phyloP scores from a whole-genome alignment of 2,329 filamentous ascomycete species.

The Scolecobasidium constrictum region DNA sequence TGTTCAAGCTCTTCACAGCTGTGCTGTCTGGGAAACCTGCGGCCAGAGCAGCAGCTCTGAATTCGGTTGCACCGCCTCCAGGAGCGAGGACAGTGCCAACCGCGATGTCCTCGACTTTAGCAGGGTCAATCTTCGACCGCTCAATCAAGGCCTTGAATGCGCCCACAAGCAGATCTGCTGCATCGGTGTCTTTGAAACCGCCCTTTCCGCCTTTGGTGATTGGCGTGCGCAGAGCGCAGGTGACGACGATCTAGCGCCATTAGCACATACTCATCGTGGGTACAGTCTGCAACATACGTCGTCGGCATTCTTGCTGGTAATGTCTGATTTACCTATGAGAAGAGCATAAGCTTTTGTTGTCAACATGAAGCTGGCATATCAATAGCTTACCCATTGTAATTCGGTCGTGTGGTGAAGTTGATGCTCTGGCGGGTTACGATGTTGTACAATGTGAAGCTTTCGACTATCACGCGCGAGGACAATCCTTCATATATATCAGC shows the following conservation, averaged over 20 bases:
- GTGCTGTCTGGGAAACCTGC: conserved; percentile 82
- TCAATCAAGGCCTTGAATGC: conserved; percentile 72
- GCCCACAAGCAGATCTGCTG: conserved; percentile 74
- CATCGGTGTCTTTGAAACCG: conserved; percentile 87
- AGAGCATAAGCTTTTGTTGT: too few species aligned
- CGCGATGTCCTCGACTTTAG: conserved; percentile 80
- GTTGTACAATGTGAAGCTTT: too few species aligned
- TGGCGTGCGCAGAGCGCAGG: conserved; percentile 79
- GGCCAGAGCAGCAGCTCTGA: conserved; percentile 80
- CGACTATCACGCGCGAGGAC: too few species aligned
- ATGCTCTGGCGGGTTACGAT: too few species aligned
- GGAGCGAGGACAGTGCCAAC: conserved; percentile 87
- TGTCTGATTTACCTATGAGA: conserved; percentile 2
- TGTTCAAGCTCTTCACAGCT: conserved; percentile 80
- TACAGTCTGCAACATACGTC: background rate
- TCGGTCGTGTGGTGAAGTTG: too few species aligned
- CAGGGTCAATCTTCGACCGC: conserved; percentile 80
- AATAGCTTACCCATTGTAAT: too few species aligned
- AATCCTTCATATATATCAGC: too few species aligned
- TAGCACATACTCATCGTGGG: too few species aligned
- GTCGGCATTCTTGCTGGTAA: background rate
- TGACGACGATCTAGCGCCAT: conserved; percentile 59
- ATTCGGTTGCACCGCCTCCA: conserved; percentile 91
- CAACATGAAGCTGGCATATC: too few species aligned
- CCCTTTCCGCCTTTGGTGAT: conserved; percentile 91